Evolutionary conservation across 1,139 yeast genomes (phyloP).

Genomic region (Saccharomyces hybrid): DNA sequence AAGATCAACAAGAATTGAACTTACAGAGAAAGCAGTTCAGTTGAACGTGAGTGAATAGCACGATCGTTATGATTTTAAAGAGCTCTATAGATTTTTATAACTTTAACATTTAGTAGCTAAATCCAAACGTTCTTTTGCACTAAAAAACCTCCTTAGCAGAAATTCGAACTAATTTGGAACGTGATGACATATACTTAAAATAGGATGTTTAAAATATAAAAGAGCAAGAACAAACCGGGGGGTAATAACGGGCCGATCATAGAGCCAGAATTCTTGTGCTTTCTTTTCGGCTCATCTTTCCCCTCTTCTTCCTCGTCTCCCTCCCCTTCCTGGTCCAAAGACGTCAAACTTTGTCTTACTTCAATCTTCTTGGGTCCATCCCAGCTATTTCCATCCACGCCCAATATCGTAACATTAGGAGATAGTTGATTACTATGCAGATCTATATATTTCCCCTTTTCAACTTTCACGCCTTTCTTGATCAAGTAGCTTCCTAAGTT

Average conservation of each 20-base stretch:
- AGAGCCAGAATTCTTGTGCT: not conserved
- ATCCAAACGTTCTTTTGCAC: too few species aligned
- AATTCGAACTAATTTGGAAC: too few species aligned
- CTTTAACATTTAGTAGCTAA: too few species aligned
- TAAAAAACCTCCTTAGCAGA: too few species aligned
- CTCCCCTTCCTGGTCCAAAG: not conserved
- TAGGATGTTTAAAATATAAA: not conserved
- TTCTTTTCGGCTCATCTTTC: not conserved
- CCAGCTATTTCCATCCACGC: conserved; percentile 12
- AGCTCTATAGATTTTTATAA: too few species aligned
- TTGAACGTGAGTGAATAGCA: too few species aligned
- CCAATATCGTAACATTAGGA: conserved; percentile 14
- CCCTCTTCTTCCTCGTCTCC: not conserved
- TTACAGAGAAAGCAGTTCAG: not conserved
- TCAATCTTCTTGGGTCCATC: not conserved
- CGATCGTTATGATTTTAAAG: too few species aligned
- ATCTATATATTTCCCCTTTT: conserved; percentile 42
- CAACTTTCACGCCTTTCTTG: conserved; percentile 40
- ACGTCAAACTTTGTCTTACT: not conserved
- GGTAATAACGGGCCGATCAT: not conserved
- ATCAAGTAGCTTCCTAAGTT: conserved; percentile 41
- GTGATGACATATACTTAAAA: too few species aligned
- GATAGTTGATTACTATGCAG: conserved; percentile 31
- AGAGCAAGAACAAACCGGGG: not conserved
- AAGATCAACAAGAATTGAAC: too few species aligned